Evolutionary conservation across 2,329 filamentous ascomycete genomes (phyloP).

Genomic region (Camillea tinctor): DNA sequence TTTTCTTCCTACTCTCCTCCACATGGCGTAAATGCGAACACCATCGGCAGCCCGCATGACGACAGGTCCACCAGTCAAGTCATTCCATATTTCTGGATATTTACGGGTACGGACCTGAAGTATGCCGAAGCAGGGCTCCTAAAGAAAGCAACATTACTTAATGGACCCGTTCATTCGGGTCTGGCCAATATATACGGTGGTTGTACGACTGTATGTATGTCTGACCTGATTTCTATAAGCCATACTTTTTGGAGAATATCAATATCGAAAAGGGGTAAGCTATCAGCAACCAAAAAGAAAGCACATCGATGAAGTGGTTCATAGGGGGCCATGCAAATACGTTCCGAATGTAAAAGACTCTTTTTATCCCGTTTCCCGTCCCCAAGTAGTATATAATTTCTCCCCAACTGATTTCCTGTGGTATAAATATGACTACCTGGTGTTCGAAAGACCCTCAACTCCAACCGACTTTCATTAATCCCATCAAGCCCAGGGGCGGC

Average conservation of each 20-base stretch:
- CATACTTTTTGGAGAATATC: not conserved
- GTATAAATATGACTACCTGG: conserved; percentile 8
- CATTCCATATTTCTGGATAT: not conserved
- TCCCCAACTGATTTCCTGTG: not conserved
- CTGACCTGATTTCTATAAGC: too few relatives aligned
- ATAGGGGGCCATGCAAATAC: not conserved
- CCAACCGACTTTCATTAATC: conserved; percentile 1
- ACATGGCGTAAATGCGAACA: conserved; percentile 4
- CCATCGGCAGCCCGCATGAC: conserved; percentile 11
- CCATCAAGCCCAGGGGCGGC: conserved; percentile 12
- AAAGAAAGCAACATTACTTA: not conserved
- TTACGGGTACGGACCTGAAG: not conserved
- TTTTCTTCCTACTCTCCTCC: not conserved
- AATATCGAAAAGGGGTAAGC: not conserved
- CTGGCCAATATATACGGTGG: not conserved
- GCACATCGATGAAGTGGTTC: not conserved
- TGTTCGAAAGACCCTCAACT: conserved; percentile 1
- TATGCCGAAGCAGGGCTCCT: not conserved
- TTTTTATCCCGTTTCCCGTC: not conserved
- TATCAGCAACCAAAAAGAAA: not conserved
- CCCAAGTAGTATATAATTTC: not conserved
- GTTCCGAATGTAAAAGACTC: not conserved
- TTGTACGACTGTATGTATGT: too few relatives aligned
- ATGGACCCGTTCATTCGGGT: not conserved
- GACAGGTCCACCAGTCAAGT: not conserved